Evolutionary conservation across 805 yeast genomes (phyloP).

Genomic region (Zygotorulaspora sp.): DNA sequence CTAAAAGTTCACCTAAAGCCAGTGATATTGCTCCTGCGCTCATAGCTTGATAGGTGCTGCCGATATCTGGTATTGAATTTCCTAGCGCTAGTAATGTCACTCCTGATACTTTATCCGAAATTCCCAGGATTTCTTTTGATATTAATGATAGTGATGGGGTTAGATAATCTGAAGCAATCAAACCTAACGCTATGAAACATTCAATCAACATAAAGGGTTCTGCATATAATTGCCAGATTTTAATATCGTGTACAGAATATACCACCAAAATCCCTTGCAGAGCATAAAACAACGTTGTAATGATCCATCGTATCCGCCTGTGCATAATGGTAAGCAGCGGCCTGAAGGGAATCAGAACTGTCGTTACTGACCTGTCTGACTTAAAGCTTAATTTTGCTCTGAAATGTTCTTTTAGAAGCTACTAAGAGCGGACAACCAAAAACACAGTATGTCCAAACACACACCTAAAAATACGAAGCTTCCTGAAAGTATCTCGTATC

Average conservation of each 20-base stretch:
- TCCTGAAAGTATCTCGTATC: too few species aligned
- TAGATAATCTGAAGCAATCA: constrained; percentile 75
- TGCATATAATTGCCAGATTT: constrained; percentile 12
- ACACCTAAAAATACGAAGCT: too few species aligned
- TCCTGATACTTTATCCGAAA: constrained; percentile 79
- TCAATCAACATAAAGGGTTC: constrained; percentile 30
- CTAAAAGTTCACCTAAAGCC: constrained; percentile 87
- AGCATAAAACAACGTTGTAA: constrained; percentile 12
- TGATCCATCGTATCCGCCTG: constrained; percentile 12
- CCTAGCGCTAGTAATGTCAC: constrained; percentile 86
- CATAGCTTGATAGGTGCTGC: constrained; percentile 81
- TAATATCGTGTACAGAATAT: constrained; percentile 4
- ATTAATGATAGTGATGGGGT: constrained; percentile 73
- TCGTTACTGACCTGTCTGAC: too few species aligned
- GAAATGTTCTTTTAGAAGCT: too few species aligned
- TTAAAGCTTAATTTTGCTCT: too few species aligned
- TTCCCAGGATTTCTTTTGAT: constrained; percentile 49
- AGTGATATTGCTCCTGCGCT: constrained; percentile 62
- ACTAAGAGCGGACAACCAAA: too few species aligned
- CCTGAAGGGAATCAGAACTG: too few species aligned
- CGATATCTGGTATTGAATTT: constrained; percentile 87
- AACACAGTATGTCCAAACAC: too few species aligned
- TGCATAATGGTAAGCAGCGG: too few species aligned
- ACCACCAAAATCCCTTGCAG: constrained; percentile 6
- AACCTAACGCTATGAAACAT: constrained; percentile 61